Base-by-base conservation (phyloP, 352 stramenopile species). In the Globisporangium polare region DNA sequence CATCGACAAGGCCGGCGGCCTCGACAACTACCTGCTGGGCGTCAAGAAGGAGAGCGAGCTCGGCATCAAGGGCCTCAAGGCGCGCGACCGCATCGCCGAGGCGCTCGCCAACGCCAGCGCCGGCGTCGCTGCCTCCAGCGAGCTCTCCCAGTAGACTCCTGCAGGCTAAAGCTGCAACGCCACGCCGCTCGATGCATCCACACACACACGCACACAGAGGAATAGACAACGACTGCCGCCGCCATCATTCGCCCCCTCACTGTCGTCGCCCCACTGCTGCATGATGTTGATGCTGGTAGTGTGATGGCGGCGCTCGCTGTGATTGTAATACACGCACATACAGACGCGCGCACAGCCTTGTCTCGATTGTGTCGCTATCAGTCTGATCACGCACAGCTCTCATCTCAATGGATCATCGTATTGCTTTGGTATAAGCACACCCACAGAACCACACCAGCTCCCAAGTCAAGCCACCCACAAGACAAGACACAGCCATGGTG, bases 11-110 rank as follows among this genome's bases (percentile, higher is more conserved):
- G 75, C 69, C 33, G 94, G 94, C 41, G 93, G 93, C 7, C 78
- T 98, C 62, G 94, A 98, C 77, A 95, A 97, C 70, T 98, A 98
- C 76, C 75, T 98, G 33, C 68, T 98, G 66, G 91, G 82, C 64
- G 85, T 94, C 67, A 96, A 90, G 65, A 75, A 93, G 66, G 80
- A 96, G 62, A 83, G 68, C 51, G 78, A 90, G 8, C 80, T 91
- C 24, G 83, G 83, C 63, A 54, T 86, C 54, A 93, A 91, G 69
- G 83, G 81, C 9, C 71, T 86, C 29, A 61, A 67, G 46, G 79
- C 81, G 3, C 77, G 79, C 58, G 72, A 81, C 66, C 84, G 81
- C 57, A 79, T 93, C 56, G 57, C 68, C 2, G 76, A 80, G 20
- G 82, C 78, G 29, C 61, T 90, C 29, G 63, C 59, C 2, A 43